Conservation (phyloP, 1,284 basidiomycete species). For the Apiotrichum montevideense region DNA sequence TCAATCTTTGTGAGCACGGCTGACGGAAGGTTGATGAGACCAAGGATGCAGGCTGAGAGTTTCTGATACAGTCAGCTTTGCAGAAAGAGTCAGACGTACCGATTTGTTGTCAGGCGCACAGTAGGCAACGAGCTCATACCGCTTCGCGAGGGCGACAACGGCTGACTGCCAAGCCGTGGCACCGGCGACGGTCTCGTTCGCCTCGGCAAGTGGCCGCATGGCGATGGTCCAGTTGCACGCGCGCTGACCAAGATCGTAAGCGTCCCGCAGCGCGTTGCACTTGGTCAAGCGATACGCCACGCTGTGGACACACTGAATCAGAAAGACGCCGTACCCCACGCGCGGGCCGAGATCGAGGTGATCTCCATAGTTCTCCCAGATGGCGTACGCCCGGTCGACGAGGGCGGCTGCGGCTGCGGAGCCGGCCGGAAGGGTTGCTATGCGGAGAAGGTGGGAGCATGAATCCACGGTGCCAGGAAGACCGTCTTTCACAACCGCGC, state of each 20-base stretch:
- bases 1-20: neutral
- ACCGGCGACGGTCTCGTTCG: slow-evolving; percentile 2
- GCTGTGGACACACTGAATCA: slow-evolving; percentile 12
- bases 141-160: slow-evolving; percentile 37
- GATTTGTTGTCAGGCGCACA: slow-evolving; percentile 61
- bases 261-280: slow-evolving; percentile 18
- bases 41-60: slow-evolving; percentile 17
- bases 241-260: slow-evolving; percentile 23
- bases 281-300: slow-evolving; percentile 32
- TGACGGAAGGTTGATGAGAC: slow-evolving; percentile 9
- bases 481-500: neutral
- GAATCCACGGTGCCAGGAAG: slow-evolving; percentile 11
- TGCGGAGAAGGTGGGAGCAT: slow-evolving; percentile 4
- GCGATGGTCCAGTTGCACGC: slow-evolving; percentile 26
- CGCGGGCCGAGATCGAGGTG: neutral
- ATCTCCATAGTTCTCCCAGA: neutral
- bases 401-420: neutral
- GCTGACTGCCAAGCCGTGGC: neutral
- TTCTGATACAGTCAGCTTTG: slow-evolving; percentile 8
- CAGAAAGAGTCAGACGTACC: slow-evolving; percentile 9
- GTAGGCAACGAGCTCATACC: slow-evolving; percentile 72
- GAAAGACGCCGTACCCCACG: neutral
- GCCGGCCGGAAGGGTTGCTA: slow-evolving; percentile 2
- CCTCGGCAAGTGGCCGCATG: slow-evolving; percentile 3
- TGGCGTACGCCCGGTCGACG: slow-evolving; percentile 3